Conservation (phyloP, 441 rosid genomes). For the Geranium incanum region DNA sequence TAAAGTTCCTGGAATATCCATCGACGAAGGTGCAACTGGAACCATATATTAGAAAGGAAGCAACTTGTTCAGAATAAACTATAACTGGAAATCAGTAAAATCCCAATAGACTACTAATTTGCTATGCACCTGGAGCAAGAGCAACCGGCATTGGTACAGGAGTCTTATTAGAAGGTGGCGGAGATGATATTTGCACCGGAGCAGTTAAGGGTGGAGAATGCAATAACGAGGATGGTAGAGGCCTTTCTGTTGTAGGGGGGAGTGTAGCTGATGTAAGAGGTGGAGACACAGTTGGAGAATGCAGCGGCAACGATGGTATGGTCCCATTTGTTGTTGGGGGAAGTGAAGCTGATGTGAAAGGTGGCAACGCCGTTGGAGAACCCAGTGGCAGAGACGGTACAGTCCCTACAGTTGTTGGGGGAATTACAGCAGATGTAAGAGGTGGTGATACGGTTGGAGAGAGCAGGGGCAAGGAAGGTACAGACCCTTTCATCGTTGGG, state of each 20-base stretch:
- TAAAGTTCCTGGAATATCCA: slow-evolving; percentile 29
- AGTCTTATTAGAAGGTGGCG: slow-evolving; percentile 30
- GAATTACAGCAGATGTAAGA: slow-evolving; percentile 28
- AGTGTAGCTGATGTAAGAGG: slow-evolving; percentile 19
- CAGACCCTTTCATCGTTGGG: slow-evolving; percentile 15
- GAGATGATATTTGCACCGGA: slow-evolving; percentile 16
- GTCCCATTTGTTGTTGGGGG: slow-evolving; percentile 22
- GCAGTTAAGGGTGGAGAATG: slow-evolving; percentile 22
- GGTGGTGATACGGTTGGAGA: slow-evolving; percentile 37
- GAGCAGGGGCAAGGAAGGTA: background rate
- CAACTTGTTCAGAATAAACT: slow-evolving; percentile 11
- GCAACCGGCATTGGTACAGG: slow-evolving; percentile 29
- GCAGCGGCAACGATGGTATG: slow-evolving; percentile 18
- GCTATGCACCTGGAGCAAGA: slow-evolving; percentile 37
- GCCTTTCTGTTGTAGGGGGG: no score
- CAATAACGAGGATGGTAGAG: no score
- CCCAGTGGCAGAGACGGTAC: background rate
- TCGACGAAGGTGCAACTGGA: slow-evolving; percentile 34
- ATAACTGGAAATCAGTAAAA: slow-evolving; percentile 3
- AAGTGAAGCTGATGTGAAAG: slow-evolving; percentile 29
- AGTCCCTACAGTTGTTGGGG: slow-evolving; percentile 21
- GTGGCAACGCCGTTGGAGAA: slow-evolving; percentile 24
- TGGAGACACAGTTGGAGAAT: slow-evolving; percentile 17
- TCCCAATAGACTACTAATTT: slow-evolving; percentile 12
- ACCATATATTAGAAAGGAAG: slow-evolving; percentile 26